Evolutionary conservation across 495 filamentous ascomycete genomes (phyloP).

Genomic region (Neurospora sp.): DNA sequence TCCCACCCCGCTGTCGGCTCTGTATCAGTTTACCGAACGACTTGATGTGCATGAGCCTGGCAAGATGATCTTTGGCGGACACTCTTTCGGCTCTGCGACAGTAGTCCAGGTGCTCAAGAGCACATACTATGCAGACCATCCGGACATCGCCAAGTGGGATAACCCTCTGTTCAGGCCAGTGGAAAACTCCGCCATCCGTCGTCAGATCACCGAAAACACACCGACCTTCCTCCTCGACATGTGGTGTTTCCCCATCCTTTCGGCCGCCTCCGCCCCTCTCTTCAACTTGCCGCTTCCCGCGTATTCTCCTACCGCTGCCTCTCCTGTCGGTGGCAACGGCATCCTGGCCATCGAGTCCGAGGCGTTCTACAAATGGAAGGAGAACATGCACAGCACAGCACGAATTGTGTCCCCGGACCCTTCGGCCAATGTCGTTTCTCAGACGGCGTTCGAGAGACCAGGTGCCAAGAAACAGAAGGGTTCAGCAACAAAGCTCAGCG

Average conservation of each 20-base stretch:
- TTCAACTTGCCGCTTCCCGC: constrained; percentile 56
- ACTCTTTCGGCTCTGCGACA: constrained; percentile 67
- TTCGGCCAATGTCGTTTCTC: constrained; percentile 13
- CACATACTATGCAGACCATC: constrained; percentile 46
- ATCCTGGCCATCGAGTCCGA: constrained; percentile 57
- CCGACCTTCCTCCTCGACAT: constrained; percentile 59
- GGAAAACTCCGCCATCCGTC: constrained; percentile 33
- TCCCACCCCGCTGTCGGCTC: constrained; percentile 26
- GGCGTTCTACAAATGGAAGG: constrained; percentile 61
- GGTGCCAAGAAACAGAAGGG: background rate
- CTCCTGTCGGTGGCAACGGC: constrained; percentile 31
- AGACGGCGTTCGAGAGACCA: constrained; percentile 1
- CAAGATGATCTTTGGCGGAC: constrained; percentile 57
- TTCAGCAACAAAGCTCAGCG: constrained; percentile 10
- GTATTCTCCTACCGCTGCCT: constrained; percentile 33
- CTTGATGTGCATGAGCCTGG: constrained; percentile 62
- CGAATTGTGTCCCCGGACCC: constrained; percentile 44
- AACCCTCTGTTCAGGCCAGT: constrained; percentile 41
- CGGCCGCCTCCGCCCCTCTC: constrained; percentile 42
- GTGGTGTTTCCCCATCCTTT: constrained; percentile 60
- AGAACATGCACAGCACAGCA: constrained; percentile 51
- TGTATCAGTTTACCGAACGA: constrained; percentile 40
- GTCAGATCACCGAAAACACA: constrained; percentile 53
- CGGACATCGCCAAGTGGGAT: constrained; percentile 14
- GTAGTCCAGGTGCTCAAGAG: constrained; percentile 64